Evolutionary conservation across 768 basidiomycete species (phyloP).

Genomic region (Suillus hirtellus): DNA sequence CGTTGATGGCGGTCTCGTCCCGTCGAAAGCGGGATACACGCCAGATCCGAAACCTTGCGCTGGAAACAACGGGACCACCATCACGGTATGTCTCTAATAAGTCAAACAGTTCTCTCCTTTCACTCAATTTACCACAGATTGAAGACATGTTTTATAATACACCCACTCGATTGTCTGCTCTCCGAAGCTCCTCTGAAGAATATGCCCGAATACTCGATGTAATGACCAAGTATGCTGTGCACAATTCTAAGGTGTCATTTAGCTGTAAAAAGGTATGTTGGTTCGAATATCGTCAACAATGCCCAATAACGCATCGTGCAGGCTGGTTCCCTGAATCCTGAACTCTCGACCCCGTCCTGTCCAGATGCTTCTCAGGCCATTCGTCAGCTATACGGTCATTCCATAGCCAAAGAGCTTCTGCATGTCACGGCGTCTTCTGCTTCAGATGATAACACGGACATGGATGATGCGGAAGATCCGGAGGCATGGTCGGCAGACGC

Average conservation of each 20-base stretch:
- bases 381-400: slow-evolving; percentile 75
- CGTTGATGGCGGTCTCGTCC: slow-evolving; percentile 70
- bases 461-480: slow-evolving; percentile 31
- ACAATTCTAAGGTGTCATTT: slow-evolving; percentile 88
- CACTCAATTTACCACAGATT: slow-evolving; percentile 53
- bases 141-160: slow-evolving; percentile 96
- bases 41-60: slow-evolving; percentile 87
- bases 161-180: slow-evolving; percentile 81
- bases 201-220: slow-evolving; percentile 91
- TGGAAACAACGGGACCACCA: slow-evolving; percentile 91
- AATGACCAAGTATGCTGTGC: slow-evolving; percentile 89
- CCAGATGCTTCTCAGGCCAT: slow-evolving; percentile 72
- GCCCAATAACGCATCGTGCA: slow-evolving; percentile 30
- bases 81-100: slow-evolving; percentile 56
- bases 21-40: slow-evolving; percentile 67
- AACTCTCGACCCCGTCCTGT: slow-evolving; percentile 75
- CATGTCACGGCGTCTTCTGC: slow-evolving; percentile 41
- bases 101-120: background rate
- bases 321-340: slow-evolving; percentile 74
- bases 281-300: slow-evolving; percentile 2
- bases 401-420: slow-evolving; percentile 76
- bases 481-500: slow-evolving; percentile 73
- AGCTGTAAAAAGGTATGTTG: slow-evolving; percentile 81
- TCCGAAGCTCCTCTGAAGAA: slow-evolving; percentile 86
- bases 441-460: slow-evolving; percentile 30